phyloP scores from a whole-genome alignment of 768 basidiomycete genomes.

The Tremella yokohamensis region DNA sequence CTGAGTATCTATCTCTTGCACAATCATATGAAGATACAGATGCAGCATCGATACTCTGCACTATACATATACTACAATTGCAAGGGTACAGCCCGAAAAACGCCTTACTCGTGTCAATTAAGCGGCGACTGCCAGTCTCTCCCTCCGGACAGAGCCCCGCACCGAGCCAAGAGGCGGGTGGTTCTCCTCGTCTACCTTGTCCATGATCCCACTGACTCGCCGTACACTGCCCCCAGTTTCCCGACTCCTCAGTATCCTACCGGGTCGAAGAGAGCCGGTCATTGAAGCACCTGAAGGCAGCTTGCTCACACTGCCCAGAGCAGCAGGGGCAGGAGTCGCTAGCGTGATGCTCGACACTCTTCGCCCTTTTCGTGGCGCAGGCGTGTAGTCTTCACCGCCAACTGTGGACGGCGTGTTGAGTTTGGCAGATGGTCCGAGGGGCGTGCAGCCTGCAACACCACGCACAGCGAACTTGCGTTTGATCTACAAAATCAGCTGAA shows the following conservation, averaged over 20 bases:
- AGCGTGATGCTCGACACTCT: slow-evolving; percentile 20
- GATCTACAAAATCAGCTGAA: slow-evolving; percentile 27
- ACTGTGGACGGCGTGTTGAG: slow-evolving; percentile 1
- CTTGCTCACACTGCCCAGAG: not conserved
- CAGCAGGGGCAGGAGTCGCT: slow-evolving; percentile 10
- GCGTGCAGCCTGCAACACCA: slow-evolving; percentile 45
- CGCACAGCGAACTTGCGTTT: slow-evolving; percentile 46
- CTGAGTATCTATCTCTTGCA: not conserved
- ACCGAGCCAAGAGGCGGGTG: slow-evolving; percentile 4
- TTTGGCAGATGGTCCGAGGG: slow-evolving; percentile 1
- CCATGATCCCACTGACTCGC: not conserved
- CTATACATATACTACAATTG: too few species aligned
- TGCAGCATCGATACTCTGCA: too few species aligned
- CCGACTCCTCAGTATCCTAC: not conserved
- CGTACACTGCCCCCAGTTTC: not conserved
- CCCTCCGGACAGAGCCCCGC: not conserved
- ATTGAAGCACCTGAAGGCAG: too few species aligned
- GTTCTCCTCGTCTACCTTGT: slow-evolving; percentile 18
- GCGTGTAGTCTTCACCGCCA: slow-evolving; percentile 1
- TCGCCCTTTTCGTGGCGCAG: not conserved
- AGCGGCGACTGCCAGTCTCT: not conserved
- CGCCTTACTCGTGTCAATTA: not conserved
- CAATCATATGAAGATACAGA: not conserved
- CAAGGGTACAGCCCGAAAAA: too few species aligned
- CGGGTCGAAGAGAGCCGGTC: not conserved